A percentile compares a stretch with the other conserved stretches of the same genome.
phyloP scores from a whole-genome alignment of 1,284 basidiomycete genomes.

The Kalmanozyma brasiliensis region DNA sequence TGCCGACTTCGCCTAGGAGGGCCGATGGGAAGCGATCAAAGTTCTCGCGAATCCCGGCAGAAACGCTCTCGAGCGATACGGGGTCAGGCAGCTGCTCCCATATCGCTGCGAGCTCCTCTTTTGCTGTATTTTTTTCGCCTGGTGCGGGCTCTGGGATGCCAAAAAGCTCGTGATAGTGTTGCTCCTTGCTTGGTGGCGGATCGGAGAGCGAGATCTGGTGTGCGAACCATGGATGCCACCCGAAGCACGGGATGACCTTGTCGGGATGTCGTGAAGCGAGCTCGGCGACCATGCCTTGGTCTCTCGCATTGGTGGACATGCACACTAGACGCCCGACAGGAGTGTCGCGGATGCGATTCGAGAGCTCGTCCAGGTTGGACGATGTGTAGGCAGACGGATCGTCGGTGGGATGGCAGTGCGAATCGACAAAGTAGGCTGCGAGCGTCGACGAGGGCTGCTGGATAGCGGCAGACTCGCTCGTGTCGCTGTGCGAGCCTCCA shows the following conservation, averaged over 20 bases:
- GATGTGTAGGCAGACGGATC: slow-evolving; percentile 42
- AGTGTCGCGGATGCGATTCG: slow-evolving; percentile 11
- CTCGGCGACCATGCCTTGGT: slow-evolving; percentile 55
- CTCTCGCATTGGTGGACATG: slow-evolving; percentile 59
- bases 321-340: slow-evolving; percentile 37
- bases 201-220: slow-evolving; percentile 57
- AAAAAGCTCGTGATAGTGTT: slow-evolving; percentile 55
- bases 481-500: background rate
- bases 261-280: slow-evolving; percentile 26
- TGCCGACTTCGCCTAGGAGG: slow-evolving; percentile 61
- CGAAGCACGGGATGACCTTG: slow-evolving; percentile 54
- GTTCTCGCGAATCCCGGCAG: slow-evolving; percentile 27
- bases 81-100: slow-evolving; percentile 54
- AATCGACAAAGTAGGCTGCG: slow-evolving; percentile 37
- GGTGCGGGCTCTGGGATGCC: background rate
- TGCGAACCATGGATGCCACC: slow-evolving; percentile 62
- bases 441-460: slow-evolving; percentile 3
- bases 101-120: slow-evolving; percentile 40
- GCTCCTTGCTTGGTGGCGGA: slow-evolving; percentile 21
- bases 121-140: background rate
- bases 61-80: slow-evolving; percentile 32
- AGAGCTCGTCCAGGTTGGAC: slow-evolving; percentile 29
- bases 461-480: background rate
- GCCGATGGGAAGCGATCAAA: slow-evolving; percentile 53
- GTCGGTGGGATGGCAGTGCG: slow-evolving; percentile 64